Percentiles rank a stretch among this genome's conserved stretches.
Evolutionary conservation across 1,139 yeast genomes (phyloP).

Genomic region (Scheffersomyces quercinus): DNA sequence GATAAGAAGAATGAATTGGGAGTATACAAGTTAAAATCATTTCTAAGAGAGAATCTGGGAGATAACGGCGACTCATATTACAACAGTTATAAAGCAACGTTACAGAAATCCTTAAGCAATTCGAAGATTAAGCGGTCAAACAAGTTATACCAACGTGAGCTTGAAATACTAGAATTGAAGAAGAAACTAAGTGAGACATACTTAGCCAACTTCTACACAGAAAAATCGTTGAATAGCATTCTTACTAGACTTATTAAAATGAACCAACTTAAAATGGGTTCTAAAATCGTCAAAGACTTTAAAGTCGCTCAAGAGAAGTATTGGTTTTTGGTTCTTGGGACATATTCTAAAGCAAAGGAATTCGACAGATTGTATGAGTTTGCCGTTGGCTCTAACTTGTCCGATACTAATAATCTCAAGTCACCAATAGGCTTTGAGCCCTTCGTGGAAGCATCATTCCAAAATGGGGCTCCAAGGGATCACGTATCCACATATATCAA

Average conservation of each 20-base stretch:
- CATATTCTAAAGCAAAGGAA: slow-evolving; percentile 50
- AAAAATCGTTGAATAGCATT: slow-evolving; percentile 56
- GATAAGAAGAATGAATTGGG: slow-evolving; percentile 30
- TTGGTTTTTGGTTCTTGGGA: slow-evolving; percentile 62
- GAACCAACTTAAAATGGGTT: slow-evolving; percentile 61
- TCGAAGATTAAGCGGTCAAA: slow-evolving; percentile 21
- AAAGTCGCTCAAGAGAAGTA: slow-evolving; percentile 63
- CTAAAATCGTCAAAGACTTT: slow-evolving; percentile 58
- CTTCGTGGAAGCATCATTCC: slow-evolving; percentile 55
- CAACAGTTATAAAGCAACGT: slow-evolving; percentile 26
- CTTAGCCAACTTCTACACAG: slow-evolving; percentile 51
- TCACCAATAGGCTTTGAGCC: slow-evolving; percentile 77
- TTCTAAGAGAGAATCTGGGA: slow-evolving; percentile 9
- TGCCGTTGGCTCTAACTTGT: slow-evolving; percentile 25
- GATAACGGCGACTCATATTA: slow-evolving; percentile 17
- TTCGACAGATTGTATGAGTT: slow-evolving; percentile 64
- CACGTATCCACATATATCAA: slow-evolving; percentile 38
- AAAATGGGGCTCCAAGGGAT: slow-evolving; percentile 48
- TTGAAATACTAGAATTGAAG: slow-evolving; percentile 53
- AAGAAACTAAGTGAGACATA: slow-evolving; percentile 55
- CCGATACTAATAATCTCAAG: slow-evolving; percentile 33
- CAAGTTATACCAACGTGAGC: slow-evolving; percentile 49
- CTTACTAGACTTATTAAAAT: slow-evolving; percentile 53
- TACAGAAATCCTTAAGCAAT: slow-evolving; percentile 23
- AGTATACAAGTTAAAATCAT: slow-evolving; percentile 18